phyloP scores from a whole-genome alignment of 1,284 basidiomycete genomes.

The Puccinia horiana region DNA sequence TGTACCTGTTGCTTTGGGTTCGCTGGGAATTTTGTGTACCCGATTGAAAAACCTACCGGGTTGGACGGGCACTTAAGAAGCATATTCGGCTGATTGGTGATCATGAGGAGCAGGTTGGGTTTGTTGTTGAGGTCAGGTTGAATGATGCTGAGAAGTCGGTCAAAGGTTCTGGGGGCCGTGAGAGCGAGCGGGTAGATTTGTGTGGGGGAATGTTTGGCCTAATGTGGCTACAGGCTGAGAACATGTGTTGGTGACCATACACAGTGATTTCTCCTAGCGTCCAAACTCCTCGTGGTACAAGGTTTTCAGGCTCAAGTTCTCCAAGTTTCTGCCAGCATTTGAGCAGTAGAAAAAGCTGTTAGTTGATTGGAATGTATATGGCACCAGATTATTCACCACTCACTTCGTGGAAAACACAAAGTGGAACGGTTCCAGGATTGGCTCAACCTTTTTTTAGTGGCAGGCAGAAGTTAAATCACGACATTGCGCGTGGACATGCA shows the following conservation, averaged over 20 bases:
- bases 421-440: slow-evolving; percentile 84
- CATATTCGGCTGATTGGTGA: background rate
- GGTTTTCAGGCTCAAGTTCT: slow-evolving; percentile 77
- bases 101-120: slow-evolving; percentile 26
- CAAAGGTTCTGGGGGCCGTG: slow-evolving; percentile 2
- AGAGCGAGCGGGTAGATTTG: background rate
- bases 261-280: slow-evolving; percentile 91
- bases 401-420: slow-evolving; percentile 96
- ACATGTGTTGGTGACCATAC: slow-evolving; percentile 78
- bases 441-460: slow-evolving; percentile 79
- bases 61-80: background rate
- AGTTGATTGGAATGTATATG: background rate
- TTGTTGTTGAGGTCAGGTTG: background rate
- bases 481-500: slow-evolving; percentile 73
- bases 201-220: background rate
- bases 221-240: slow-evolving; percentile 61
- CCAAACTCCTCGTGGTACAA: slow-evolving; percentile 86
- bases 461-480: slow-evolving; percentile 88
- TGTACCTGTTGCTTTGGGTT: slow-evolving; percentile 31
- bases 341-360: background rate
- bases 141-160: background rate
- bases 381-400: slow-evolving; percentile 49
- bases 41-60: background rate
- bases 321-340: slow-evolving; percentile 66
- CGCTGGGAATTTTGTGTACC: slow-evolving; percentile 21